Conservation (phyloP, 768 basidiomycete species). For the Leucocoprinus birnbaumii region DNA sequence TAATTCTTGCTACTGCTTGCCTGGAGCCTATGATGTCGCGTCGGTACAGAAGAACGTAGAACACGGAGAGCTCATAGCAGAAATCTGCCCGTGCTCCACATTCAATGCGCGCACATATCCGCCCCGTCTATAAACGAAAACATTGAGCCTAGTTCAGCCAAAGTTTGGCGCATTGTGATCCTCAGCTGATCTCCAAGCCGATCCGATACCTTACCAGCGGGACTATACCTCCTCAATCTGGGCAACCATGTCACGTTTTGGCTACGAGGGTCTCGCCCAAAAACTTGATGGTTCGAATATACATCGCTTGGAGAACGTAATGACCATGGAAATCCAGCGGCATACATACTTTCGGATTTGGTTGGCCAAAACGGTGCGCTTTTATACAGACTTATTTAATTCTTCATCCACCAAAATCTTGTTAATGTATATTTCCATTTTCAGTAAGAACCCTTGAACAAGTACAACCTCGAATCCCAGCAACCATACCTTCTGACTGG, state of each 20-base stretch:
- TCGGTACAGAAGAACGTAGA: conserved; percentile 4
- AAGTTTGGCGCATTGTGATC: neutral
- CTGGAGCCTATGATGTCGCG: conserved; percentile 21
- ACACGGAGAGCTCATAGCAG: conserved; percentile 14
- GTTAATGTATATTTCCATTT: neutral
- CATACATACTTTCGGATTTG: conserved; percentile 25
- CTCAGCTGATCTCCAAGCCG: conserved; percentile 7
- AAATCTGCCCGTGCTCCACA: conserved; percentile 1
- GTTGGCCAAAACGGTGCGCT: conserved; percentile 26
- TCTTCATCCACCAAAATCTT: no score
- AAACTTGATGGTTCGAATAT: conserved; percentile 25
- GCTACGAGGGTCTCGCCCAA: conserved; percentile 18
- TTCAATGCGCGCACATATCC: conserved; percentile 28
- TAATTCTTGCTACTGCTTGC: conserved; percentile 29
- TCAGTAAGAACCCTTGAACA: conserved; percentile 17
- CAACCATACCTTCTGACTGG: conserved; percentile 4
- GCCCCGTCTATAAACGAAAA: conserved; percentile 16
- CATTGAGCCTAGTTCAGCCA: no score
- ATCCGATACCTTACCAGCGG: conserved; percentile 8
- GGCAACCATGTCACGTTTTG: conserved; percentile 25
- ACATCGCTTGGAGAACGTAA: conserved; percentile 27
- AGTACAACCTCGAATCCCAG: conserved; percentile 17
- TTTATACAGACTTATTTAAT: no score
- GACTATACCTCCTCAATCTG: conserved; percentile 21
- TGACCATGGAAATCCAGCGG: conserved; percentile 22